Base-by-base conservation (phyloP, 2,329 filamentous ascomycete genomes). In the Monascus ruber region DNA sequence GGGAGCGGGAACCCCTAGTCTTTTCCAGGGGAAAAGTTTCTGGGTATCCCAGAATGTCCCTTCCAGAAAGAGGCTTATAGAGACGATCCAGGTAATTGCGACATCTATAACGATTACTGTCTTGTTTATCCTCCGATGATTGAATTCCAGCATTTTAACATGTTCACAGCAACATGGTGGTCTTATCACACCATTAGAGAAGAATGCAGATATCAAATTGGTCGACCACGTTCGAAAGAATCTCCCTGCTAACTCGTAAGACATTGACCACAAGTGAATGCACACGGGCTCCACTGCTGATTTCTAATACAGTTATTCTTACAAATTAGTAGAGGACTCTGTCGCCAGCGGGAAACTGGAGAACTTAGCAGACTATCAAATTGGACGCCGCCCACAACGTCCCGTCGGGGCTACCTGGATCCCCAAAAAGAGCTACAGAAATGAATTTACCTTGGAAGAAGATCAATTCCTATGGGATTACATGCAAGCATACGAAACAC, bases 31-130 rank as follows among this genome's bases (percentile, higher is more conserved):
- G 34, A 64, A 65, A 41, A 72, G 64, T 34, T 79, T 81, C 58
- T 81, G 74, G 69, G 53, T 81, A 31, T 67, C 73, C 24, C 67
- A 69, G 41, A 69, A 68, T 39, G 59, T 76, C 24, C 76, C 76
- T 6, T 54, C 62, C 32, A 71, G 76, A 39, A 53, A 47, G 24
- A 58, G 59, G 37, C 69, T 72, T 47, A 59, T 71, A 33, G 56
- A 69, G n/a, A 54, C 65, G 35, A 71, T 79, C 42, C 56, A 55
- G 50, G 66, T 69, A 37, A 33, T 46, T 35, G 36, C 41, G n/a
- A 5, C 11, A 31, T 6, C 29, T 28, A 2, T 31, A 8, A 8
- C 29, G 29, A 11, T 31, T 31, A 11, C 8, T 3, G 29, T 11
- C n/a, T 8, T 11, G 2, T 31, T 6, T 34, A 5, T 25, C 7